Evolutionary conservation across 495 filamentous ascomycete genomes (phyloP).

Genomic region (Xylaria flabelliformis): DNA sequence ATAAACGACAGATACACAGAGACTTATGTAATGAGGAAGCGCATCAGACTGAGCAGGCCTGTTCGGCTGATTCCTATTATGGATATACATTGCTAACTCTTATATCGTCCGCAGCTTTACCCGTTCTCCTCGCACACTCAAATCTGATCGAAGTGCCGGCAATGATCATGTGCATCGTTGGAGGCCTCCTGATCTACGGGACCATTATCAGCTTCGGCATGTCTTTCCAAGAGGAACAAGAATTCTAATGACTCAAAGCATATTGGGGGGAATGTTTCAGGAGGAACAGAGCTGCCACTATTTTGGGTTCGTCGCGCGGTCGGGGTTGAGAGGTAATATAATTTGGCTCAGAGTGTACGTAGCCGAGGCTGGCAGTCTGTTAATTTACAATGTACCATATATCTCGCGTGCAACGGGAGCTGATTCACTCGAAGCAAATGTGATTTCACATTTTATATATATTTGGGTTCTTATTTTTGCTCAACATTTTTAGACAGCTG

Average conservation of each 20-base stretch:
- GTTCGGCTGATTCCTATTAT: background rate
- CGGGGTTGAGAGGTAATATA: slow-evolving; percentile 11
- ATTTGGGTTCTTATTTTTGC: background rate
- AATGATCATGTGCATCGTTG: slow-evolving; percentile 93
- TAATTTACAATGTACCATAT: slow-evolving; percentile 21
- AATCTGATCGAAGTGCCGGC: slow-evolving; percentile 79
- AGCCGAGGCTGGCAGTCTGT: slow-evolving; percentile 20
- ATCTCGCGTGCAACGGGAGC: background rate
- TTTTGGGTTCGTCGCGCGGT: background rate
- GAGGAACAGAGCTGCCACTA: background rate
- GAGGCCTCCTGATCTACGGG: slow-evolving; percentile 92
- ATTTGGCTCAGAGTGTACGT: slow-evolving; percentile 4
- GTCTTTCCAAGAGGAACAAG: slow-evolving; percentile 97
- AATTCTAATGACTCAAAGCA: slow-evolving; percentile 58
- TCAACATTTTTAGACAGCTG: background rate
- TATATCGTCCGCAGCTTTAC: slow-evolving; percentile 71
- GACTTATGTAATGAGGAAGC: background rate
- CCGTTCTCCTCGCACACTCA: slow-evolving; percentile 85
- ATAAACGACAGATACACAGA: background rate
- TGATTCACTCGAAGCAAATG: background rate
- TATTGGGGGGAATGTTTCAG: background rate
- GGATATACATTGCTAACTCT: slow-evolving; percentile 33
- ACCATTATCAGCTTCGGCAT: slow-evolving; percentile 97
- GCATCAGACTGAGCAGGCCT: background rate
- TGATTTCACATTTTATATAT: background rate